phyloP scores from a whole-genome alignment of 352 stramenopile genomes.

The Peronospora belbahrii region DNA sequence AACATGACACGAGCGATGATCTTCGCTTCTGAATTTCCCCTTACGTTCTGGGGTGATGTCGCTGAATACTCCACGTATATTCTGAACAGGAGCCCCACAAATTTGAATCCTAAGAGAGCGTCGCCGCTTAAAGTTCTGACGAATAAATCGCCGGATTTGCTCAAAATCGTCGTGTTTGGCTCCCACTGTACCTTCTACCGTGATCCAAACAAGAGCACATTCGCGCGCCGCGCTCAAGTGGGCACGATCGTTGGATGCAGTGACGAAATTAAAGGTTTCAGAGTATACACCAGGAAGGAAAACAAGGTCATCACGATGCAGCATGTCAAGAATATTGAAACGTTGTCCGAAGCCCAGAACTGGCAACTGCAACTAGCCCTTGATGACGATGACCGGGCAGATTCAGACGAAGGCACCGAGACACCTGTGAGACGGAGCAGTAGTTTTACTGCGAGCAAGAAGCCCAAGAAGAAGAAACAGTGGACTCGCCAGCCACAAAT shows the following conservation, averaged over 20 bases:
- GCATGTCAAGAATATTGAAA: not conserved
- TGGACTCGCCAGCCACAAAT: not conserved
- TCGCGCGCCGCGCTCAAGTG: not conserved
- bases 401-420: not conserved
- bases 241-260: constrained; percentile 9
- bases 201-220: constrained; percentile 7
- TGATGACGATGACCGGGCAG: not conserved
- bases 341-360: not conserved
- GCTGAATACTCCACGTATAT: constrained; percentile 20
- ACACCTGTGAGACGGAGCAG: no score
- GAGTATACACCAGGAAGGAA: not conserved
- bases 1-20: constrained; percentile 9
- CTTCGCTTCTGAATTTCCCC: constrained; percentile 13
- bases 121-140: no score
- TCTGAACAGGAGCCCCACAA: constrained; percentile 17
- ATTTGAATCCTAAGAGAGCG: constrained; percentile 2
- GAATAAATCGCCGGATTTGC: not conserved
- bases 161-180: constrained; percentile 10
- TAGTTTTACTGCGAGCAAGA: not conserved
- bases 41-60: constrained; percentile 23
- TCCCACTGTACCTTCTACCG: constrained; percentile 6
- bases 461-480: not conserved
- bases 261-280: constrained; percentile 13
- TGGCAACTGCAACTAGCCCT: not conserved
- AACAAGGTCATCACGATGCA: not conserved